These are phyloP conservation scores for Phytopythium boreale DNA, from an alignment of 352 stramenopile species.

Conservation along the genomic window DNA sequence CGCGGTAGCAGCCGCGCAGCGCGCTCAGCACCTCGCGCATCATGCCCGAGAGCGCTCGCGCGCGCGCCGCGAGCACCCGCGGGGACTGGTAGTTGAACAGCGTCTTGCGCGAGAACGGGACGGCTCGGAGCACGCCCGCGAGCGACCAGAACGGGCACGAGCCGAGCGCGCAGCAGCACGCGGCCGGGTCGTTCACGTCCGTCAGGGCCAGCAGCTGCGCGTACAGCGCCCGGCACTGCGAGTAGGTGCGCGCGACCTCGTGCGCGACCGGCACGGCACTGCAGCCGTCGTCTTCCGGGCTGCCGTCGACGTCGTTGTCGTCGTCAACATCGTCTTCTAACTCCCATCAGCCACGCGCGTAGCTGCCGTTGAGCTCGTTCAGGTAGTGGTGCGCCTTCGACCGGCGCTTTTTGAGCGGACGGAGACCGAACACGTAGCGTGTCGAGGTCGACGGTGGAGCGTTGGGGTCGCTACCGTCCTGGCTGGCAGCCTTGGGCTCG, in stretches of 20 bases:
- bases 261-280: slow-evolving; percentile 25
- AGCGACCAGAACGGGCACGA: slow-evolving; percentile 67
- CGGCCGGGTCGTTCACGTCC: slow-evolving; percentile 30
- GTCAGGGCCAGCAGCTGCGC: slow-evolving; percentile 34
- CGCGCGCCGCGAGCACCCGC: slow-evolving; percentile 25
- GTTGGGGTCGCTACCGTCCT: background rate
- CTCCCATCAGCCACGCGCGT: slow-evolving; percentile 12
- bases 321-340: slow-evolving; percentile 9
- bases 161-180: slow-evolving; percentile 46
- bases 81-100: slow-evolving; percentile 50
- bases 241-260: slow-evolving; percentile 49
- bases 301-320: slow-evolving; percentile 1
- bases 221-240: slow-evolving; percentile 50
- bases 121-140: slow-evolving; percentile 28
- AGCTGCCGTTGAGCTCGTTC: slow-evolving; percentile 15
- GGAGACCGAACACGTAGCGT: slow-evolving; percentile 53
- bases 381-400: slow-evolving; percentile 18
- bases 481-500: background rate
- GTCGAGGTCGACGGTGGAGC: slow-evolving; percentile 16
- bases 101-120: slow-evolving; percentile 47
- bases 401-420: slow-evolving; percentile 12
- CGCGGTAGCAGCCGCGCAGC: slow-evolving; percentile 27
- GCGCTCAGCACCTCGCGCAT: slow-evolving; percentile 26
- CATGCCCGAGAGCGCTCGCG: slow-evolving; percentile 22
- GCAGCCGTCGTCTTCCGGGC: slow-evolving; percentile 4